Percentiles rank a stretch among this genome's conserved stretches.
Evolutionary conservation across 75 land plant genomes (phyloP).

Genomic region (Sequoia sempervirens): DNA sequence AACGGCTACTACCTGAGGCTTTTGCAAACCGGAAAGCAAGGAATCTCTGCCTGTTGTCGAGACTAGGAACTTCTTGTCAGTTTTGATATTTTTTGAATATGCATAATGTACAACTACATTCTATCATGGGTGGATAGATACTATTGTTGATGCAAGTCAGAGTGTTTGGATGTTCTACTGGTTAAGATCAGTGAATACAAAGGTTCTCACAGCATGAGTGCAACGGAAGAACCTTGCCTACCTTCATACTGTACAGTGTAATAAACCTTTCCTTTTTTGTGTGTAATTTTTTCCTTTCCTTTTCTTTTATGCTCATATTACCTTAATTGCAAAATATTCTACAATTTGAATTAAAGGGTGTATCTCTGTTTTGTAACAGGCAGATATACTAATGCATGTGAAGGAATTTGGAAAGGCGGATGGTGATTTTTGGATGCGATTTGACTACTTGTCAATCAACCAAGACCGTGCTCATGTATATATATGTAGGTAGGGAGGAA

Average conservation of each 20-base stretch:
- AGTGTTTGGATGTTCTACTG: neutral
- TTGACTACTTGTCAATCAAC: neutral
- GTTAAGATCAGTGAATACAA: neutral
- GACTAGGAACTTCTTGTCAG: conserved; percentile 69
- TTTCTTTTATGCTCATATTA: neutral
- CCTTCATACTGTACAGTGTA: neutral
- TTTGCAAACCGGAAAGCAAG: conserved; percentile 28
- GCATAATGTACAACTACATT: neutral
- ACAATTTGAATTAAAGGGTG: neutral
- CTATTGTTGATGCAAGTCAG: neutral
- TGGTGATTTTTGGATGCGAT: neutral
- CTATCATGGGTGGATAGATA: neutral
- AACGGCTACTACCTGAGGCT: conserved; percentile 46
- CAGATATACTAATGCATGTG: neutral
- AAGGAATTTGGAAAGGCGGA: neutral
- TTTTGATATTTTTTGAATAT: conserved; percentile 17
- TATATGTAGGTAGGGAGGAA: too few species aligned
- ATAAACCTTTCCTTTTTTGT: neutral
- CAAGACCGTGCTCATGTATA: neutral
- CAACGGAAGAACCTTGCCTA: neutral
- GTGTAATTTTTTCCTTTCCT: neutral
- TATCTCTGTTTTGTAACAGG: neutral
- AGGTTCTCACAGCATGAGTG: neutral
- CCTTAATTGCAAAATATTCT: neutral
- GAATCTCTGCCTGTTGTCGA: conserved; percentile 31